phyloP scores from a whole-genome alignment of 352 stramenopile genomes.

The Hyaloperonospora arabidopsidis region DNA sequence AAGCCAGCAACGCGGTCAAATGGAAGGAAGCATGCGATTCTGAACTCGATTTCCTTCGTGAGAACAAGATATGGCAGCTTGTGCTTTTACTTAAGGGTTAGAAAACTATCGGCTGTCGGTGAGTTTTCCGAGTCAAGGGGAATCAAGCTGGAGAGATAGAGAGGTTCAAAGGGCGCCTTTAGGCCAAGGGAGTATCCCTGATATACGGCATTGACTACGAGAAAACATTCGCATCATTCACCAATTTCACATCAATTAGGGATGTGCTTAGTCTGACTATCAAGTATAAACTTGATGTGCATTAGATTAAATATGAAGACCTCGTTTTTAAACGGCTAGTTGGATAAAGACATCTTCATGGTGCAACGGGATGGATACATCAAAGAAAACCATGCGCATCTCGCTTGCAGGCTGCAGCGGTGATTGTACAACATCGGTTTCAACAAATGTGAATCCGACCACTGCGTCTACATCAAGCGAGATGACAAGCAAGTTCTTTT shows the following conservation, averaged over 20 bases:
- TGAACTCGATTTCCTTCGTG: neutral
- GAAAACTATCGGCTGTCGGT: constrained; percentile 7
- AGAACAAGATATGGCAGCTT: constrained; percentile 3
- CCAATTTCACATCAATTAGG: no score
- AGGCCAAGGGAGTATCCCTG: no score
- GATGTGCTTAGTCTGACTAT: no score
- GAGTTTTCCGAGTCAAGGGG: no score
- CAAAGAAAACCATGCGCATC: neutral
- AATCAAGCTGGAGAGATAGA: no score
- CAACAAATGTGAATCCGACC: neutral
- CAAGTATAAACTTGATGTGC: no score
- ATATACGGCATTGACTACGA: neutral
- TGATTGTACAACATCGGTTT: neutral
- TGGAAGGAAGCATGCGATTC: constrained; percentile 11
- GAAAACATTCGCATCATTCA: neutral
- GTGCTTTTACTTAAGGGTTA: constrained; percentile 1
- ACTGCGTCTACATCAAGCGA: neutral
- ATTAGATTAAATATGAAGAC: neutral
- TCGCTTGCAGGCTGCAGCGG: neutral
- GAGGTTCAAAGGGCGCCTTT: no score
- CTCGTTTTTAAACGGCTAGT: neutral
- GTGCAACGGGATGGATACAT: neutral
- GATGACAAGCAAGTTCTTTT: neutral
- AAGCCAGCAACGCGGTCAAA: constrained; percentile 13
- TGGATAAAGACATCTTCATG: neutral